Conservation (phyloP, 2,329 filamentous ascomycete species). For the Berkeleyomyces basicola region DNA sequence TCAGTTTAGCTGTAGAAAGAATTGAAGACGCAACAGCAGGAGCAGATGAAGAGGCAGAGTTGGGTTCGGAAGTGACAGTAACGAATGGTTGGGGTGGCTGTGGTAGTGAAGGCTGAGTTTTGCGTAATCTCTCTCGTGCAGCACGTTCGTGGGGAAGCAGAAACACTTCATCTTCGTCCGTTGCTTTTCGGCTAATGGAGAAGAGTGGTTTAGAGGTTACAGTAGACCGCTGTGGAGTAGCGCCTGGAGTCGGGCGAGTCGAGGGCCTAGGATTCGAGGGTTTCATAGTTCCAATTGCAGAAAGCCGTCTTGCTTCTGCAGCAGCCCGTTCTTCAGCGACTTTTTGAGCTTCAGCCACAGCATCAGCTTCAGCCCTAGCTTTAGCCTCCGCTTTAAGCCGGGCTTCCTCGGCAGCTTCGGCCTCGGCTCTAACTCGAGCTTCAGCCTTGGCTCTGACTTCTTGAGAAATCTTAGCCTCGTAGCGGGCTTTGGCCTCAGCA, state of each 20-base stretch:
- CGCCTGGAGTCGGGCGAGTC: neutral
- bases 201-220: neutral
- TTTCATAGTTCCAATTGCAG: neutral
- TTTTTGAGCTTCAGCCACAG: neutral
- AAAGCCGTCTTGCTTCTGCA: neutral
- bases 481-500: neutral
- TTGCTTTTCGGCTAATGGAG: neutral
- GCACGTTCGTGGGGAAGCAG: neutral
- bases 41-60: neutral
- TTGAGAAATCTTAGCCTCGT: neutral
- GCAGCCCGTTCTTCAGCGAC: neutral
- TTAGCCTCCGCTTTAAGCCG: neutral
- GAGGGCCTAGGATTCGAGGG: neutral
- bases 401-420: neutral
- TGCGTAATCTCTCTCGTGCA: neutral
- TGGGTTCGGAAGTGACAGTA: neutral
- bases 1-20: neutral
- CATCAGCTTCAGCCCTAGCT: neutral
- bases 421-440: neutral
- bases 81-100: neutral
- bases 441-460: neutral
- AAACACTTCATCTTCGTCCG: slow-evolving; percentile 3
- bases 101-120: neutral
- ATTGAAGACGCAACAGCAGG: neutral
- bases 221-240: neutral